Evolutionary conservation across 225 moss, liverwort and hornwort species (phyloP).

Genomic region (Polytrichum commune): DNA sequence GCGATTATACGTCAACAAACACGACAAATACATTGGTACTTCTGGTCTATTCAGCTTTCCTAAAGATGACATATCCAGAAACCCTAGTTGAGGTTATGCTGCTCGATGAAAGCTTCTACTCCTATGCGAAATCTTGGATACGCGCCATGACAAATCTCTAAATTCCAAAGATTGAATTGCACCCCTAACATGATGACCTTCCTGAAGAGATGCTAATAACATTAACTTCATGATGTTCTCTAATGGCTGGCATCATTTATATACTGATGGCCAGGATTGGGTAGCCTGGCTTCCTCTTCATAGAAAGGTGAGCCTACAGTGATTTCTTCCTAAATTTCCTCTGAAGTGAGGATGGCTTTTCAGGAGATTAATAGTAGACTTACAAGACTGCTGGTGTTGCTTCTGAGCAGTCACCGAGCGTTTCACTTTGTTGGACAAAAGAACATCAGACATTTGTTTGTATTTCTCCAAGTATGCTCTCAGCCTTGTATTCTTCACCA

Average conservation of each 20-base stretch:
- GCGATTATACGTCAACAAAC: conserved; percentile 21
- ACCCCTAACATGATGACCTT: too few relatives aligned
- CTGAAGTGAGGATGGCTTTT: background rate
- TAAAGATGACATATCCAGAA: background rate
- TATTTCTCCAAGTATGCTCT: conserved; percentile 41
- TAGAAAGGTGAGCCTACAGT: background rate
- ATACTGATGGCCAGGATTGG: too few relatives aligned
- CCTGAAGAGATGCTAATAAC: too few relatives aligned
- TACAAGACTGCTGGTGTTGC: conserved; percentile 2
- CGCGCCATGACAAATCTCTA: too few relatives aligned
- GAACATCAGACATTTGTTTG: conserved; percentile 38
- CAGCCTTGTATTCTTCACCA: background rate
- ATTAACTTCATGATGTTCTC: too few relatives aligned
- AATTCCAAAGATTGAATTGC: too few relatives aligned
- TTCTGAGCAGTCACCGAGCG: conserved; percentile 39
- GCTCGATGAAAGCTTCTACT: too few relatives aligned
- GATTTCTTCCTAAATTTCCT: background rate
- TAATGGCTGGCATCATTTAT: too few relatives aligned
- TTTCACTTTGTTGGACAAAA: conserved; percentile 53
- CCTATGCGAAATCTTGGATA: too few relatives aligned
- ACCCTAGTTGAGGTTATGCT: background rate
- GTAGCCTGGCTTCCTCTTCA: background rate
- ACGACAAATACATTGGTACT: conserved; percentile 24
- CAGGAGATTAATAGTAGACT: conserved; percentile 4
- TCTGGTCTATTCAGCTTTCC: background rate